Base-by-base conservation (phyloP, 306 rosid species). In the Vachellia pachyceras region DNA sequence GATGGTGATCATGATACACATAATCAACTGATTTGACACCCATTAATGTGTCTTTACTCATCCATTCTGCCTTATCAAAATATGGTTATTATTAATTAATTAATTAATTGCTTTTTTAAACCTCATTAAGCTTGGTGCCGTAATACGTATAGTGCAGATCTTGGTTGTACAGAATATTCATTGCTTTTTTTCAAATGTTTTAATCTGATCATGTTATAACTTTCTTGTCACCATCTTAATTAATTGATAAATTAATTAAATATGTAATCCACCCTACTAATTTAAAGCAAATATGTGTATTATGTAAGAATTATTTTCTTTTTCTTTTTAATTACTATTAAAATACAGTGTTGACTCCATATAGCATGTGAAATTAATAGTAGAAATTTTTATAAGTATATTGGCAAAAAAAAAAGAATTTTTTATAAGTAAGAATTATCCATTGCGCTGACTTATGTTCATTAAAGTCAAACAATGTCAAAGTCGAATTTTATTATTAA, bases 21-120 rank as follows among this genome's bases (percentile, higher is more conserved):
- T 81, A 17, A 66, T 66, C 78, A 77, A 74, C 80, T 73, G 89
- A 90, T 75, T 86, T 84, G 89, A 74, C 87, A n/a, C 65, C 84
- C 87, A 88, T 78, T 33, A 79, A 67, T 70, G 82, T 80, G 84
- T 65, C 65, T 46, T 57, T 57, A 57, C 22, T 22, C 33, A 20
- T 9, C 3, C 82, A 47, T 54, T 60, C 74, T 49, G 87, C 90
- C 82, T 61, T 67, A 22, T 57, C 15, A 57, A 8, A n/a, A 20
- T 39, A 65, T 46, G 66, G 55, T 5, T 3, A 15, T 49, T 49
- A 29, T 29, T 29, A 29, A 29, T 29, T 29, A 12, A 13, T 46
- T 46, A 13, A 17, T 54, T n/a, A n/a, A n/a, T n/a, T n/a, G n/a
- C n/a, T 18, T 54, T 66, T 79, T n/a, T 61, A 84, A 76, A 15